Percentiles rank a stretch among this genome's conserved stretches.
These are phyloP conservation scores for Paramyrothecium roridum DNA, from an alignment of 2,329 filamentous ascomycete genomes.

Conservation along the genomic window DNA sequence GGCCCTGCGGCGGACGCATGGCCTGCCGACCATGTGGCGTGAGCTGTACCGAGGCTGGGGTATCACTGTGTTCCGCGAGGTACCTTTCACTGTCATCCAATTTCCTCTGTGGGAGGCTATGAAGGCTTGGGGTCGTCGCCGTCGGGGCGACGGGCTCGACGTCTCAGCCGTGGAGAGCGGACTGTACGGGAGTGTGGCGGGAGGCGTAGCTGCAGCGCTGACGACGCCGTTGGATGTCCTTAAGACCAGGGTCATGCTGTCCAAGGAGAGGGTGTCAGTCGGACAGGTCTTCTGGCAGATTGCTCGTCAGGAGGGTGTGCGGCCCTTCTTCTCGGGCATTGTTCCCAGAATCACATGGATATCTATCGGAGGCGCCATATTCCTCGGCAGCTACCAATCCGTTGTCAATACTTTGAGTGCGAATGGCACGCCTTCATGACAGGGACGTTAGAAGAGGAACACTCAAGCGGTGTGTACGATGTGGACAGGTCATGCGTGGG, in stretches of 20 bases:
- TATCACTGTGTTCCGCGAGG: slow-evolving; percentile 91
- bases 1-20: slow-evolving; percentile 36
- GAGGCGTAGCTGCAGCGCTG: slow-evolving; percentile 78
- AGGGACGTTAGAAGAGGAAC: background rate
- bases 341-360: slow-evolving; percentile 93
- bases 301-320: slow-evolving; percentile 57
- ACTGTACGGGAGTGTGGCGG: slow-evolving; percentile 78
- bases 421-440: background rate
- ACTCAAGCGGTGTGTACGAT: background rate
- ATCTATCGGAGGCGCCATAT: slow-evolving; percentile 88
- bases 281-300: slow-evolving; percentile 61
- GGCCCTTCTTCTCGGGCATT: slow-evolving; percentile 71
- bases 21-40: slow-evolving; percentile 61
- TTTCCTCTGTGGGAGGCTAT: slow-evolving; percentile 96
- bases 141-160: slow-evolving; percentile 31
- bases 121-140: slow-evolving; percentile 65
- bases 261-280: slow-evolving; percentile 62
- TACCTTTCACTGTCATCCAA: slow-evolving; percentile 95
- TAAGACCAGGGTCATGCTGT: slow-evolving; percentile 95
- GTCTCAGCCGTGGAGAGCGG: slow-evolving; percentile 77
- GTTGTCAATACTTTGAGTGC: slow-evolving; percentile 67
- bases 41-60: slow-evolving; percentile 91
- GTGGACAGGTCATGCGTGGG: background rate
- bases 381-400: slow-evolving; percentile 91
- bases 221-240: slow-evolving; percentile 95